phyloP scores from a whole-genome alignment of 2,329 filamentous ascomycete species.

The Talaromyces verruculosus region DNA sequence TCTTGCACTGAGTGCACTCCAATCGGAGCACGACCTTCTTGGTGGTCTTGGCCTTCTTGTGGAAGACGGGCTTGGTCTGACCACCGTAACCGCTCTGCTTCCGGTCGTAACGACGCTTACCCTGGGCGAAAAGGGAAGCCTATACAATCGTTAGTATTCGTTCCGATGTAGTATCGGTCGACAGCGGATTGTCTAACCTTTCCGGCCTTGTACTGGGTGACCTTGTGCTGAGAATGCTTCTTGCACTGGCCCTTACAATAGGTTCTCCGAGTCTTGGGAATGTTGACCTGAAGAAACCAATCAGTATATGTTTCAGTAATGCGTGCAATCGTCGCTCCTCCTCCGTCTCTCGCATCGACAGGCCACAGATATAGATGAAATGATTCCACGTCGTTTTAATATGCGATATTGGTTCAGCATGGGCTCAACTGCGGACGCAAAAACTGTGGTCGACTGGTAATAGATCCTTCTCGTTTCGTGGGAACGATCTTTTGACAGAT shows the following conservation, averaged over 20 bases:
- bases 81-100: constrained; percentile 99
- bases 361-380: neutral
- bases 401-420: neutral
- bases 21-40: constrained; percentile 99
- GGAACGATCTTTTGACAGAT: neutral
- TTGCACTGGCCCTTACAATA: constrained; percentile 97
- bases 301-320: constrained; percentile 13
- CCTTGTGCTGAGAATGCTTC: constrained; percentile 87
- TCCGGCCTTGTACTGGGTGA: constrained; percentile 95
- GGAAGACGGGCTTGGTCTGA: constrained; percentile 99
- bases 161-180: neutral
- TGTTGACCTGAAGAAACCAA: constrained; percentile 71
- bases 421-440: neutral
- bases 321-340: neutral
- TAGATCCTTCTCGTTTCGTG: neutral
- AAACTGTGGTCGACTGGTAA: neutral
- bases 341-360: neutral
- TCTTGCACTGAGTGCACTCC: constrained; percentile 97
- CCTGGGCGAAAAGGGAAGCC: constrained; percentile 94
- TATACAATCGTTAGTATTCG: constrained; percentile 32
- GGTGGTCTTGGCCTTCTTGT: constrained; percentile 99
- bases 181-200: constrained; percentile 59
- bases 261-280: constrained; percentile 95
- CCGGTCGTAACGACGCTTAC: constrained; percentile 99
- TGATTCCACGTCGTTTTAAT: neutral